phyloP scores from a whole-genome alignment of 2,329 filamentous ascomycete genomes.

The Eutypella sp. region DNA sequence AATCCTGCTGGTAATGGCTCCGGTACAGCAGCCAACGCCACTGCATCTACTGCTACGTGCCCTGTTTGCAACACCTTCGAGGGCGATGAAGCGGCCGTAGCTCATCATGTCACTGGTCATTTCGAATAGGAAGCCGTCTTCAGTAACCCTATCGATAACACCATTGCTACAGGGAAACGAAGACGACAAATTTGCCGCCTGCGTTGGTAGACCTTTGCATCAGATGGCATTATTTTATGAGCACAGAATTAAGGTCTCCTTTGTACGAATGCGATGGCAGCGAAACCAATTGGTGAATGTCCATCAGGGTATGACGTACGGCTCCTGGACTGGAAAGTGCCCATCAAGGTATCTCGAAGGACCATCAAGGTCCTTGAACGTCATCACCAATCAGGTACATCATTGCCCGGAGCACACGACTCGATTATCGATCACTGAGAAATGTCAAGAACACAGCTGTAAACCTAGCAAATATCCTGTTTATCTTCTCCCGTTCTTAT shows the following conservation, averaged over 20 bases:
- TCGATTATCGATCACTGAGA: too few species aligned
- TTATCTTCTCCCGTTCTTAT: background rate
- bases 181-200: too few species aligned
- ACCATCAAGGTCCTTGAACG: conserved; percentile 10
- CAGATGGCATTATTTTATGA: too few species aligned
- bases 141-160: too few species aligned
- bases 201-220: too few species aligned
- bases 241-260: too few species aligned
- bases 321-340: too few species aligned
- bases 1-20: conserved; percentile 7
- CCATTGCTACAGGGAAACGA: too few species aligned
- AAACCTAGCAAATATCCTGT: too few species aligned
- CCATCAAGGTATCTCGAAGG: background rate
- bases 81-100: conserved; percentile 64
- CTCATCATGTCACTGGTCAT: conserved; percentile 59
- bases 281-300: background rate
- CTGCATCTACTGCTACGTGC: conserved; percentile 40
- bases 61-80: conserved; percentile 63
- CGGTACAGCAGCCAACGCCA: conserved; percentile 14
- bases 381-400: too few species aligned
- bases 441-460: too few species aligned
- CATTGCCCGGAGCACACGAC: too few species aligned
- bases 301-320: conserved; percentile 1
- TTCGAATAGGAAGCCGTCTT: conserved; percentile 34
- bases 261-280: background rate